These are phyloP conservation scores for Triangularia verruculosa DNA, from an alignment of 2,329 filamentous ascomycete species.

Conservation along the genomic window DNA sequence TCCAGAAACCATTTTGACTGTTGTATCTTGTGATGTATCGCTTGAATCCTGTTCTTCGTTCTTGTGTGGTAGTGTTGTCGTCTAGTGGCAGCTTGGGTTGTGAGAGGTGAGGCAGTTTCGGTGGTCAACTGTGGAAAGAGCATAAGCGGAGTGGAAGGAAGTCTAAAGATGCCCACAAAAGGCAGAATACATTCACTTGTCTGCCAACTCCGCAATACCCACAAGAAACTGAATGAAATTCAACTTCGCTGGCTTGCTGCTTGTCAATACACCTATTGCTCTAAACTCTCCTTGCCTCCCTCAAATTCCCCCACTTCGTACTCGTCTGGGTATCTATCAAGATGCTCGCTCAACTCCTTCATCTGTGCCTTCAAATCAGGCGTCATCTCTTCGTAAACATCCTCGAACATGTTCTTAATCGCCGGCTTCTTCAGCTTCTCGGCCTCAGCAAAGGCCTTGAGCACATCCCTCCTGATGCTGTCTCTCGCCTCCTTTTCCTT, in stretches of 20 bases:
- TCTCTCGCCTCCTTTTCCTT: constrained; percentile 60
- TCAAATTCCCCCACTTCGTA: constrained; percentile 61
- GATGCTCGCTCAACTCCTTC: constrained; percentile 66
- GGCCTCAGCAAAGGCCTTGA: constrained; percentile 80
- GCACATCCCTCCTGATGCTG: constrained; percentile 52
- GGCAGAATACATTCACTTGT: neutral
- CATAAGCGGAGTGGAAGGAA: neutral
- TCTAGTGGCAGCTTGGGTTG: neutral
- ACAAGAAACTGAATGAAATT: constrained; percentile 3
- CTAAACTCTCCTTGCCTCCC: constrained; percentile 33
- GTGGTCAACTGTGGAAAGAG: neutral
- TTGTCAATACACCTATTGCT: constrained; percentile 20
- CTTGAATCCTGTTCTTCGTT: neutral
- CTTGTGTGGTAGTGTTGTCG: neutral
- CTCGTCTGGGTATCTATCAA: constrained; percentile 86
- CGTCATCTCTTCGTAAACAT: constrained; percentile 85
- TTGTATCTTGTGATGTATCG: neutral
- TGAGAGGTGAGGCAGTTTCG: neutral
- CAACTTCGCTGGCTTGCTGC: neutral
- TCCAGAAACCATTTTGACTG: neutral
- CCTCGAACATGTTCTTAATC: constrained; percentile 72
- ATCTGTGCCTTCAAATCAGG: constrained; percentile 63
- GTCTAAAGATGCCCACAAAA: neutral
- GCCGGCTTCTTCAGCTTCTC: constrained; percentile 78
- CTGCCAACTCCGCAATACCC: neutral